phyloP scores from a whole-genome alignment of 257 asterid species.

The Hygrophila difformis region DNA sequence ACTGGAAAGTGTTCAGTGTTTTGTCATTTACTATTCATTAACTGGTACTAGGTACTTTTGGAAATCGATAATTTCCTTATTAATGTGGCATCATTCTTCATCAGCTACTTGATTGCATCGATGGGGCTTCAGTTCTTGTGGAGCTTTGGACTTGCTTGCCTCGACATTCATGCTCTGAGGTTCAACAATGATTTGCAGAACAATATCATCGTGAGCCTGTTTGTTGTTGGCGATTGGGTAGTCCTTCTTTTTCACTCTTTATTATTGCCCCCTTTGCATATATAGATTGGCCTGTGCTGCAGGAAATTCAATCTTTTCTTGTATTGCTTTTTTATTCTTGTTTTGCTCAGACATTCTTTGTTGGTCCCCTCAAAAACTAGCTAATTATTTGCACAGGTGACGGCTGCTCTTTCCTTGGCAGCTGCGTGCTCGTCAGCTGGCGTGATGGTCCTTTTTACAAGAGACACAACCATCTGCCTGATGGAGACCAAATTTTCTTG shows the following conservation, averaged over 20 bases:
- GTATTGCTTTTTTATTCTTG: no score
- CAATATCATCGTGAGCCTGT: slow-evolving; percentile 59
- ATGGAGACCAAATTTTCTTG: slow-evolving; percentile 38
- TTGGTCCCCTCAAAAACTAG: no score
- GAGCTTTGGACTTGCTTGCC: slow-evolving; percentile 87
- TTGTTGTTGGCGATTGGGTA: slow-evolving; percentile 95
- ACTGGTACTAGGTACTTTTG: no score
- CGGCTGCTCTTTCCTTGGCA: slow-evolving; percentile 73
- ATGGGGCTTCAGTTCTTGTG: slow-evolving; percentile 94
- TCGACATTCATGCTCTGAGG: slow-evolving; percentile 78
- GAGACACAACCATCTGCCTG: slow-evolving; percentile 53
- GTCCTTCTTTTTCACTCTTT: slow-evolving; percentile 1
- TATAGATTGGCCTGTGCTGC: no score
- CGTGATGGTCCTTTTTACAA: slow-evolving; percentile 53
- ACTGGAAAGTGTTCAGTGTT: no score
- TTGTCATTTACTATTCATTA: background rate
- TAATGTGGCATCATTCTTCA: no score
- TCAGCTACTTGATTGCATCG: slow-evolving; percentile 88
- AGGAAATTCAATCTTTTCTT: no score
- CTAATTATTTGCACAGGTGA: slow-evolving; percentile 43
- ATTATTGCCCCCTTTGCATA: no score
- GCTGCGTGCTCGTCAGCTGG: slow-evolving; percentile 95
- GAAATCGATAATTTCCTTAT: no score
- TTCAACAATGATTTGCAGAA: slow-evolving; percentile 63
- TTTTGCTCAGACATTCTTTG: no score